These are phyloP conservation scores for Microbotryum violaceum DNA, from an alignment of 1,284 basidiomycete genomes.

Conservation along the genomic window DNA sequence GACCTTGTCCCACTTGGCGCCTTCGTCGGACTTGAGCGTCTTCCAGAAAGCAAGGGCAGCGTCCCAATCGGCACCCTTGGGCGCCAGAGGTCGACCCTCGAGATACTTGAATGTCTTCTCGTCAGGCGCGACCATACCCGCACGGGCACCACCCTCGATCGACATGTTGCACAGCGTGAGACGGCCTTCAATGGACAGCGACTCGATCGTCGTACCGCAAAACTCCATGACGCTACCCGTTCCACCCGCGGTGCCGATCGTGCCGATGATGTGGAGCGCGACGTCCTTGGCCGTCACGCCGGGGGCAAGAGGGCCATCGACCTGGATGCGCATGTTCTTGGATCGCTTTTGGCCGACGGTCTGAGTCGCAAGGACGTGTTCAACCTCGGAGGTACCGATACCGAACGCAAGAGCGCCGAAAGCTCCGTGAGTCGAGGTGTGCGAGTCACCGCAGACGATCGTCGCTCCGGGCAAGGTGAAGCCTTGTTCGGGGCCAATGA, in stretches of 20 bases:
- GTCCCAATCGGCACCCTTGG: slow-evolving; percentile 83
- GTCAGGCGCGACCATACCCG: slow-evolving; percentile 89
- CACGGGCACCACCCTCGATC: slow-evolving; percentile 86
- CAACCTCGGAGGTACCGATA: slow-evolving; percentile 93
- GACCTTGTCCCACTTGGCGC: slow-evolving; percentile 81
- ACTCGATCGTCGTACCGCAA: slow-evolving; percentile 81
- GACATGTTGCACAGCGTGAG: slow-evolving; percentile 99
- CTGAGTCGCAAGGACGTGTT: slow-evolving; percentile 94
- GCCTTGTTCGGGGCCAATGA: slow-evolving; percentile 94
- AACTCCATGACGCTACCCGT: slow-evolving; percentile 91
- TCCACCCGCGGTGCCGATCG: slow-evolving; percentile 89
- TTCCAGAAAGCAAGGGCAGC: slow-evolving; percentile 82
- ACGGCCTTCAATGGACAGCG: slow-evolving; percentile 81
- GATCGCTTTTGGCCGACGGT: slow-evolving; percentile 84
- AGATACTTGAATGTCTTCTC: slow-evolving; percentile 85
- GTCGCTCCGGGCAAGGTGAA: slow-evolving; percentile 91
- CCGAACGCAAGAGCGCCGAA: slow-evolving; percentile 95
- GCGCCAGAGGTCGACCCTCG: slow-evolving; percentile 70
- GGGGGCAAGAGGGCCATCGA: slow-evolving; percentile 74
- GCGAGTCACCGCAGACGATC: slow-evolving; percentile 92
- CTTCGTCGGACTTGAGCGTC: slow-evolving; percentile 74
- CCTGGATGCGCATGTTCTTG: slow-evolving; percentile 92
- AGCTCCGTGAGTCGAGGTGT: slow-evolving; percentile 81
- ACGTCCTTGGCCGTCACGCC: slow-evolving; percentile 94
- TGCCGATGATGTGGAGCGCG: slow-evolving; percentile 85